Percentiles rank a stretch among this genome's conserved stretches.
Evolutionary conservation across 352 stramenopile species (phyloP).

Genomic region (Globisporangium recalcitrans): DNA sequence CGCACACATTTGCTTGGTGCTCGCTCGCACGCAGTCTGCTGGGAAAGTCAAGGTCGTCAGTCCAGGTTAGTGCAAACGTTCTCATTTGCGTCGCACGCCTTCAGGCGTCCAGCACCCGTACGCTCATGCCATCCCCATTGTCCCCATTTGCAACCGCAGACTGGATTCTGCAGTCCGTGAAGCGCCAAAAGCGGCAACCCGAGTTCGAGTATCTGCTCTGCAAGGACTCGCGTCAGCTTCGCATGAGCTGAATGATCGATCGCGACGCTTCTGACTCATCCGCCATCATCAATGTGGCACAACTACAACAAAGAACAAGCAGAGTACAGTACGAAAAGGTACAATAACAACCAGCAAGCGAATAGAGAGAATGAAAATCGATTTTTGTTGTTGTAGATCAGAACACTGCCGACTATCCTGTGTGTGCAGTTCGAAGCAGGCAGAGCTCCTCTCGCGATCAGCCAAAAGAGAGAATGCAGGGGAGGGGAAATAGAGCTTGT

Average conservation of each 20-base stretch:
- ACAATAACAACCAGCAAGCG: neutral
- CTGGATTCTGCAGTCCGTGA: conserved; percentile 77
- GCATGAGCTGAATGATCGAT: neutral
- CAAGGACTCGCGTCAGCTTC: conserved; percentile 32
- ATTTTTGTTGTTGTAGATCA: conserved; percentile 14
- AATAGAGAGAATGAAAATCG: conserved; percentile 14
- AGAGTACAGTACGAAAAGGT: neutral
- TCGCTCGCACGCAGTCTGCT: conserved; percentile 36
- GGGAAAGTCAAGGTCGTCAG: conserved; percentile 64
- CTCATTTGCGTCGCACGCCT: too few species aligned
- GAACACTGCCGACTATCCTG: conserved; percentile 4
- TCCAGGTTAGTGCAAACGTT: conserved; percentile 29
- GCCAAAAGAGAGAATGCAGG: conserved; percentile 15
- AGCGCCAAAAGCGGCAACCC: conserved; percentile 47
- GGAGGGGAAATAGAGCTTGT: conserved; percentile 8
- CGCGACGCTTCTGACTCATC: neutral
- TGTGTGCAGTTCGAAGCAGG: conserved; percentile 5
- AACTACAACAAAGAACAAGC: neutral
- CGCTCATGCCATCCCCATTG: too few species aligned
- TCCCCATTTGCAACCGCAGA: conserved; percentile 22
- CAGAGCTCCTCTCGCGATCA: conserved; percentile 7
- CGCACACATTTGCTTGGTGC: neutral
- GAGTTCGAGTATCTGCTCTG: conserved; percentile 76
- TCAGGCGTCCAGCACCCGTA: too few species aligned
- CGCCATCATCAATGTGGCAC: neutral